These are phyloP conservation scores for Stemphylium lycopersici DNA, from an alignment of 2,329 filamentous ascomycete species.

Conservation along the genomic window DNA sequence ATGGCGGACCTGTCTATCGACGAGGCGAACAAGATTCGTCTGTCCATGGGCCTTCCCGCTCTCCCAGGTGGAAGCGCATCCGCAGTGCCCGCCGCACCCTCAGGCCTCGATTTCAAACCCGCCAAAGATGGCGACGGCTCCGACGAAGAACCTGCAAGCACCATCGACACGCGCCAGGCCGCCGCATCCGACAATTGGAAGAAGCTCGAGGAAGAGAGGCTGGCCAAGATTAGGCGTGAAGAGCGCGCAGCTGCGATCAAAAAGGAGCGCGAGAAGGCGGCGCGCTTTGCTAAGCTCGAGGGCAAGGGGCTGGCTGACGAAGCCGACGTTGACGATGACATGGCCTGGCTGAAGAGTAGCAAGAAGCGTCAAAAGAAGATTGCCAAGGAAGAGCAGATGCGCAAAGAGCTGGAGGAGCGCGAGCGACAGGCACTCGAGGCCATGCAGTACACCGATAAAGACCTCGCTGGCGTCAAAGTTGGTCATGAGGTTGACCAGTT, in stretches of 20 bases:
- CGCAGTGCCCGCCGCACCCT: conserved; percentile 59
- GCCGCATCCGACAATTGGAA: conserved; percentile 77
- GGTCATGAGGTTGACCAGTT: conserved; percentile 85
- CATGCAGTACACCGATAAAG: conserved; percentile 78
- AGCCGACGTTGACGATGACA: conserved; percentile 72
- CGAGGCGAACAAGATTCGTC: conserved; percentile 90
- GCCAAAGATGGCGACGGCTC: conserved; percentile 55
- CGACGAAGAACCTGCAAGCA: conserved; percentile 77
- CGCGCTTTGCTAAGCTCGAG: conserved; percentile 75
- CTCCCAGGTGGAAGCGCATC: conserved; percentile 70
- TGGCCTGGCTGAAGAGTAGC: conserved; percentile 83
- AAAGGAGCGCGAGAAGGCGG: conserved; percentile 83
- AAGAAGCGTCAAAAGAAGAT: conserved; percentile 97
- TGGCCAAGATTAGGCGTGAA: conserved; percentile 77
- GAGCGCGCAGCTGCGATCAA: conserved; percentile 82
- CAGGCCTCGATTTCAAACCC: conserved; percentile 64
- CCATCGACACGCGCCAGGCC: conserved; percentile 79
- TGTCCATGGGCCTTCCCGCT: conserved; percentile 87
- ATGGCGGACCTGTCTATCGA: conserved; percentile 65
- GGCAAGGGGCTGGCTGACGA: conserved; percentile 86
- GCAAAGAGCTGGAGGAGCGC: conserved; percentile 79
- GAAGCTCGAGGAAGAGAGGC: conserved; percentile 69
- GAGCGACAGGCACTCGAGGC: conserved; percentile 66
- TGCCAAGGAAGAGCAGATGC: conserved; percentile 69
- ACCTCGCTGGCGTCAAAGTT: conserved; percentile 89